Conservation (phyloP, 352 stramenopile species). For the Phytophthora citrophthora region DNA sequence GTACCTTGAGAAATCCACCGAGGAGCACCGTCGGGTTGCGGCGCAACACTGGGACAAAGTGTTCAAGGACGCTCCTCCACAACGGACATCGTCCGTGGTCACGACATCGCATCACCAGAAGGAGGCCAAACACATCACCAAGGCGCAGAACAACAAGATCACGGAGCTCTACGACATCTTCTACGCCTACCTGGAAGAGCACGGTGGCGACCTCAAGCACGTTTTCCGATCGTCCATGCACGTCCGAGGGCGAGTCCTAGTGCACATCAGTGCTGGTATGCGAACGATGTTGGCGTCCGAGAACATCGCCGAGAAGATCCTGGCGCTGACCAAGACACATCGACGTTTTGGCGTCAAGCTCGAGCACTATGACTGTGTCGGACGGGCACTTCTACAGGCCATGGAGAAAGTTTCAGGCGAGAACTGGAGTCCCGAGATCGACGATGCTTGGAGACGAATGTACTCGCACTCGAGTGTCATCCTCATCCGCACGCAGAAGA, state of each 20-base stretch:
- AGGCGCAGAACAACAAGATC: conserved; percentile 44
- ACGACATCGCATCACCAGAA: conserved; percentile 4
- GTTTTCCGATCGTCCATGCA: conserved; percentile 65
- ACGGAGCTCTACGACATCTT: conserved; percentile 59
- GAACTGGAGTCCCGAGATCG: conserved; percentile 47
- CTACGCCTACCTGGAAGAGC: conserved; percentile 50
- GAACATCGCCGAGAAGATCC: conserved; percentile 44
- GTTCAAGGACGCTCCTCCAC: conserved; percentile 35
- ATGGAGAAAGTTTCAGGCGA: conserved; percentile 48
- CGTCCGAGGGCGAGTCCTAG: conserved; percentile 47
- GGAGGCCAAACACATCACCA: conserved; percentile 33
- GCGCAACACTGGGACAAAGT: conserved; percentile 50
- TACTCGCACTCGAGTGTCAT: conserved; percentile 54
- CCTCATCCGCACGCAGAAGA: conserved; percentile 44
- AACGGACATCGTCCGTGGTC: conserved; percentile 8
- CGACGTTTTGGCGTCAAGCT: conserved; percentile 54
- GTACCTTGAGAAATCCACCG: conserved; percentile 47
- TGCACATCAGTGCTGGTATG: conserved; percentile 64
- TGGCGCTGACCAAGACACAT: conserved; percentile 55
- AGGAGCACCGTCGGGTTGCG: conserved; percentile 45
- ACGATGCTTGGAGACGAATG: conserved; percentile 48
- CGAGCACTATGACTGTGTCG: conserved; percentile 51
- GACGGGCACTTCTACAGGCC: conserved; percentile 42
- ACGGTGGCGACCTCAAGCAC: conserved; percentile 54
- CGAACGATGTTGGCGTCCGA: conserved; percentile 47